Evolutionary conservation across 148 eudicot species (phyloP), one percentile per base, ranked within the genome.

Genomic region (Agrostemma githago): DNA sequence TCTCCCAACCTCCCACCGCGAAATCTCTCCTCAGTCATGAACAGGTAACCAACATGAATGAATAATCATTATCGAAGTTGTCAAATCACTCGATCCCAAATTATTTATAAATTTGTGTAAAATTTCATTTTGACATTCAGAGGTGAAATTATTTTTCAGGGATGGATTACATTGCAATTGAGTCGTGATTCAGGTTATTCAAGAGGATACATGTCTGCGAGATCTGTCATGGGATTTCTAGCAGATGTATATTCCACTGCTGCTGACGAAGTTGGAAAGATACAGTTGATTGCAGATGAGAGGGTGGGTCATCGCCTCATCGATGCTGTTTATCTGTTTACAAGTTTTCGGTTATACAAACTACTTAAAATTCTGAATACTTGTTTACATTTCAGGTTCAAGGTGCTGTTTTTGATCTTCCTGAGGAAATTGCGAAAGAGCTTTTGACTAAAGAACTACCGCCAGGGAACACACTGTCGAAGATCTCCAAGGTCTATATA

Each of bases 391-490:
- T 54, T 72, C 86, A 95, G 98, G 81, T 88, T 75, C 92, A 86
- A 79, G 98, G 97, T 40, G 98, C 98, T 72, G 97, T 95, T 68
- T 95, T 95, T 79, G 98, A 95, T 86, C 97, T 95, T 77, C 98
- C 97, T 0, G 98, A 92, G 86, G 98, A 95, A 72, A 82, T 92
- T 54, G 96, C 97, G 19, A 92, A 88, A 79, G 88, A 92, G 81
- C 84, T 95, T 8, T 74, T 95, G 69, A 84, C 68, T 12, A 86
- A 79, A 85, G 86, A 92, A 81, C 46, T 90, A 68, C 98, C 96
- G 69, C 88, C 97, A 67, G 98, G 98, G 66, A 88, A 89, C 82
- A 85, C 90, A 37, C 85, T 95, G 72, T 43, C 96, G 71, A 92
- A 84, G 82, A 85, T 95, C 78, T 78, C 88, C 34, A 95, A 92